Percentiles rank a stretch among this genome's conserved stretches.
Conservation (phyloP, 768 basidiomycete genomes). For the Calocera cornea region DNA sequence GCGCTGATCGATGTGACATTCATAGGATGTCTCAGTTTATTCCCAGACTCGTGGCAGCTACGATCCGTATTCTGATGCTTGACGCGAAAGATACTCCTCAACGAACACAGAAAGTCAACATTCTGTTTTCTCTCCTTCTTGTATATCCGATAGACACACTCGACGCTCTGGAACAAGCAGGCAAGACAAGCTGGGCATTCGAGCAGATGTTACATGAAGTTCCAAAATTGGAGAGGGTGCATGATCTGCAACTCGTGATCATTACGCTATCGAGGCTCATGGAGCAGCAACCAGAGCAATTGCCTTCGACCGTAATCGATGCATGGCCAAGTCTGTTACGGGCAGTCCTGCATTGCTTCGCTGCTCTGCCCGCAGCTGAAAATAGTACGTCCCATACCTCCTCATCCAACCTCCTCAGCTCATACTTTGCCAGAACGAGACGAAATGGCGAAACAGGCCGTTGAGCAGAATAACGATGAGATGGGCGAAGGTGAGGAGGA, state of each 20-base stretch:
- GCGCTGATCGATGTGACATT: slow-evolving; percentile 5
- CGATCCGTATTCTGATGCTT: neutral
- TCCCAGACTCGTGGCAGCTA: neutral
- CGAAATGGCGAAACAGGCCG: slow-evolving; percentile 40
- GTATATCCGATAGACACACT: neutral
- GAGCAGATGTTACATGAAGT: neutral
- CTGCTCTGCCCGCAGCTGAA: slow-evolving; percentile 62
- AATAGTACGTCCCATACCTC: slow-evolving; percentile 36
- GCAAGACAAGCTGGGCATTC: neutral
- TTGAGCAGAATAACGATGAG: slow-evolving; percentile 31
- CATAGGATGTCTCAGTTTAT: slow-evolving; percentile 1
- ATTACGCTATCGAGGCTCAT: slow-evolving; percentile 62
- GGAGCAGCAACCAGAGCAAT: slow-evolving; percentile 44
- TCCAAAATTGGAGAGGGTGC: slow-evolving; percentile 53
- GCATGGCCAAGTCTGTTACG: slow-evolving; percentile 67
- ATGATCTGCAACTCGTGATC: slow-evolving; percentile 78
- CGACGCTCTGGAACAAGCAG: neutral
- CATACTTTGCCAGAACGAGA: slow-evolving; percentile 35
- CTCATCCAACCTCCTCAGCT: neutral
- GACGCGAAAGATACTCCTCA: neutral
- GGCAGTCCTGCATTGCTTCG: slow-evolving; percentile 59
- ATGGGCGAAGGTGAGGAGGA: slow-evolving; percentile 23
- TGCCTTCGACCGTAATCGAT: slow-evolving; percentile 48
- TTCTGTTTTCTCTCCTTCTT: neutral
- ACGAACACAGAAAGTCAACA: neutral